Conservation (phyloP, 192 early-diverging fungal genomes). For the Mortierella hygrophila region DNA sequence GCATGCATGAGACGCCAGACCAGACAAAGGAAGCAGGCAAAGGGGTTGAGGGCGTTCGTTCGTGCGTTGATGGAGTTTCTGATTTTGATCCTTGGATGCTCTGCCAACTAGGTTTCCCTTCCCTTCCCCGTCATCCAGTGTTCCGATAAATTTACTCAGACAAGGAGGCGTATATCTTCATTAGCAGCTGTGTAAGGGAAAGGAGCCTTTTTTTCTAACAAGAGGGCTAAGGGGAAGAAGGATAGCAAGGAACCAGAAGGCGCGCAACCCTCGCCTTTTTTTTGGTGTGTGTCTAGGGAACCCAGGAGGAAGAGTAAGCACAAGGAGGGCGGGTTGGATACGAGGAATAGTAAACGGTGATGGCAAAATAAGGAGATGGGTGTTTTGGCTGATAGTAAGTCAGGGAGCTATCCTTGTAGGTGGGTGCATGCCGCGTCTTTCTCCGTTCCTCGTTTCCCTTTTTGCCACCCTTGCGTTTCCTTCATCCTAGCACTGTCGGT, state of each 20-base stretch:
- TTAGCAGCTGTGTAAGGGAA: background rate
- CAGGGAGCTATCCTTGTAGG: background rate
- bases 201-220: background rate
- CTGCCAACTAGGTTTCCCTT: background rate
- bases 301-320: background rate
- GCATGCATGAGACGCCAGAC: background rate
- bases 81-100: too few species aligned
- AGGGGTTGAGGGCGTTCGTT: background rate
- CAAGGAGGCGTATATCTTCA: background rate
- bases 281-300: background rate
- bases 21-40: background rate
- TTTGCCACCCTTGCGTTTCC: background rate
- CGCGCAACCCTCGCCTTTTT: background rate
- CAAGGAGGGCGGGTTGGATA: too few species aligned
- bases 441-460: background rate
- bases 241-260: background rate
- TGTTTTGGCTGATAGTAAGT: background rate
- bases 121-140: too few species aligned
- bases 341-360: too few species aligned
- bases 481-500: background rate
- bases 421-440: background rate
- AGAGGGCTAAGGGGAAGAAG: background rate
- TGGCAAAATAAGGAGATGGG: background rate
- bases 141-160: background rate
- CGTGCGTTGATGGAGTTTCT: background rate